Evolutionary conservation across 139 green algal genomes (phyloP), one percentile per base, ranked within the genome.

Genomic region (Chlorella sorokiniana): DNA sequence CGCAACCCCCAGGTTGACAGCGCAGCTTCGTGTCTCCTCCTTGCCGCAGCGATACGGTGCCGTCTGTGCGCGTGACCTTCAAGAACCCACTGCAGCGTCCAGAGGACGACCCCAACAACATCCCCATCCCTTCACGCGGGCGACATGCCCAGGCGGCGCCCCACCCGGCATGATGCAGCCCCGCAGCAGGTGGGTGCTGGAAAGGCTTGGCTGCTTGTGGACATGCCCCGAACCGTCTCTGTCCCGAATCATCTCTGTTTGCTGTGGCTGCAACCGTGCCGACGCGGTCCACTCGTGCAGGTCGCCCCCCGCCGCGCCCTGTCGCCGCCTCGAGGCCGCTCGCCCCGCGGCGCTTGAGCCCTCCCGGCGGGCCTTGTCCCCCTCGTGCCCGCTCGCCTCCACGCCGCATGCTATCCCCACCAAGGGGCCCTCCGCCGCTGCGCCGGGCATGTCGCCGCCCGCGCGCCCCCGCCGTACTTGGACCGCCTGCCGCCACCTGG

Each of bases 41-140:
- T 42, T 35, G 38, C 67, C 56, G 51, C 56, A 80, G 74, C 29
- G 74, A 69, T 0, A 41, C 42, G 37, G 31, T 70, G 37, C 74
- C 56, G 18, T 70, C 74, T 29, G 56, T 69, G 38, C 59, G 59
- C 25, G 74, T 80, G 40, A 80, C 74, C 7, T 80, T 80, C 74
- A 80, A 80, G 74, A 80, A 80, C 56, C 74, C 74, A 29, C 27
- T 80, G 27, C 74, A 80, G 74, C 74, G 74, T 4, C 74, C 74
- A 1, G 74, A 80, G 38, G 74, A 80, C 56, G 74, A 80, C 56
- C 74, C 74, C 23, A 80, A 80, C 74, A 80, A 80, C 74, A 80
- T 80, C 56, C 74, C 74, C 54, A 70, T 80, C 74, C 31, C 40
- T 22, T 25, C 51, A 18, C 72, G 72, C 72, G 25, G 52, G 44